Percentiles rank a stretch among this genome's conserved stretches.
Evolutionary conservation across 164 flowering plant genomes (phyloP).

Genomic region (Protea cynaroides): DNA sequence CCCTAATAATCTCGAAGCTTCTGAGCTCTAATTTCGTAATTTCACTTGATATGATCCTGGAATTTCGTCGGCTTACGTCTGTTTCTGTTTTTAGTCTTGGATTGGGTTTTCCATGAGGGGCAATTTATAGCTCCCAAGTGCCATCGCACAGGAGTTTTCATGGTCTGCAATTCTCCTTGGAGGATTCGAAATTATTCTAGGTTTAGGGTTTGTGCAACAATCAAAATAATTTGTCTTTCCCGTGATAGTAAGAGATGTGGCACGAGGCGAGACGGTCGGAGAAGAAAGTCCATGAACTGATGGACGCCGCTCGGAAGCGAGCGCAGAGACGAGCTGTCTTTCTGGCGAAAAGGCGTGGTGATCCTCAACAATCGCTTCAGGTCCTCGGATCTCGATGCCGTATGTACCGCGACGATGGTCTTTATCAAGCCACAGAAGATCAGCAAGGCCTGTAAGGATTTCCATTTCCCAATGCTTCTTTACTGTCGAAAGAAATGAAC

Average conservation of each 20-base stretch:
- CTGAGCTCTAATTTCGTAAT: too few relatives aligned
- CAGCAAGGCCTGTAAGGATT: constrained; percentile 82
- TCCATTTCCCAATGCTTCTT: constrained; percentile 3
- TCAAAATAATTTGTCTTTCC: background rate
- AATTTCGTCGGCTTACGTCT: too few relatives aligned
- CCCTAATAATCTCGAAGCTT: too few relatives aligned
- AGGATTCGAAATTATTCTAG: background rate
- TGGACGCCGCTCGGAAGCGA: constrained; percentile 98
- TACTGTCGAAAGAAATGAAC: background rate
- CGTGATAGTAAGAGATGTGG: constrained; percentile 56
- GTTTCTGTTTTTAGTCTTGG: too few relatives aligned
- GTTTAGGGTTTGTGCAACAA: background rate
- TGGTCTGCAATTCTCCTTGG: background rate
- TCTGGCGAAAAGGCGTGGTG: constrained; percentile 88
- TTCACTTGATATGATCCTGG: too few relatives aligned
- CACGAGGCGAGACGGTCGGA: constrained; percentile 96
- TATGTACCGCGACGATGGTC: constrained; percentile 77
- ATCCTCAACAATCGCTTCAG: constrained; percentile 81
- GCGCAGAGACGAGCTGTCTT: constrained; percentile 89
- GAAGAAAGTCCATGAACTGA: constrained; percentile 91
- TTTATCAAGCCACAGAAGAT: constrained; percentile 81
- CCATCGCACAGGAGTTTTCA: background rate
- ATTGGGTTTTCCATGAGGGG: too few relatives aligned
- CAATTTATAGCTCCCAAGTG: background rate
- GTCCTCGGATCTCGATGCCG: constrained; percentile 66